Percentiles rank a stretch among this genome's conserved stretches.
These are phyloP conservation scores for Aspergillus persii DNA, from an alignment of 2,329 filamentous ascomycete genomes.

Conservation along the genomic window DNA sequence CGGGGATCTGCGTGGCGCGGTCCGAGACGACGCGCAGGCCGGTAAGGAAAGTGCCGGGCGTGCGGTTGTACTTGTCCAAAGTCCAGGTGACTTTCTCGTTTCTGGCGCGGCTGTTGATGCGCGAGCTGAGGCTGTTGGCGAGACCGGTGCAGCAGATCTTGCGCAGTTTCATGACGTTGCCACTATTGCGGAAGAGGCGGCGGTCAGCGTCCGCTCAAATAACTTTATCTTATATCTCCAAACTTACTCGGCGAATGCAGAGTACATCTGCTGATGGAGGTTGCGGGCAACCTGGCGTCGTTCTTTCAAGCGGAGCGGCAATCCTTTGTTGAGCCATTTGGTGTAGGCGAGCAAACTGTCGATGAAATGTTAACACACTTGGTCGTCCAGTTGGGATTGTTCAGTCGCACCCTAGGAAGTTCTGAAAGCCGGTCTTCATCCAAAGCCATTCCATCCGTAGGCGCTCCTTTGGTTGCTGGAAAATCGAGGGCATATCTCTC, in stretches of 20 bases:
- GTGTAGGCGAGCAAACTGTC: conserved; percentile 31
- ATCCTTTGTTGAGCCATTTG: conserved; percentile 31
- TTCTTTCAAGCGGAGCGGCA: conserved; percentile 35
- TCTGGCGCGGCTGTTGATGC: conserved; percentile 35
- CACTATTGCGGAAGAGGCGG: conserved; percentile 21
- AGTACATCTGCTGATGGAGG: conserved; percentile 49
- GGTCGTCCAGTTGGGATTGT: background rate
- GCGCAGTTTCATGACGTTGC: conserved; percentile 35
- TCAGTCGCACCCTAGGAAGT: conserved; percentile 34
- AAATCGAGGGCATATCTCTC: conserved; percentile 41
- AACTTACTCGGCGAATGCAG: conserved; percentile 45
- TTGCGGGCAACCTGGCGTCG: conserved; percentile 37
- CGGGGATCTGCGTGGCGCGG: conserved; percentile 41
- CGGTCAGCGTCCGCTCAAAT: background rate
- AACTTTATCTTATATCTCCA: background rate
- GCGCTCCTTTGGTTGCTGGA: conserved; percentile 35
- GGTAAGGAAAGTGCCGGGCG: conserved; percentile 36
- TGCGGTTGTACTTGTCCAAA: conserved; percentile 37
- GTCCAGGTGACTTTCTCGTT: conserved; percentile 35
- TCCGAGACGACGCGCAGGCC: conserved; percentile 42
- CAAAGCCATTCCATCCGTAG: conserved; percentile 41
- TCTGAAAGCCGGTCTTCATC: conserved; percentile 34
- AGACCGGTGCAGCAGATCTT: conserved; percentile 41
- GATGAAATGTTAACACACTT: background rate
- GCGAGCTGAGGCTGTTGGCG: conserved; percentile 30